phyloP scores from a whole-genome alignment of 805 yeast species.

The Yamadazyma insecticola region DNA sequence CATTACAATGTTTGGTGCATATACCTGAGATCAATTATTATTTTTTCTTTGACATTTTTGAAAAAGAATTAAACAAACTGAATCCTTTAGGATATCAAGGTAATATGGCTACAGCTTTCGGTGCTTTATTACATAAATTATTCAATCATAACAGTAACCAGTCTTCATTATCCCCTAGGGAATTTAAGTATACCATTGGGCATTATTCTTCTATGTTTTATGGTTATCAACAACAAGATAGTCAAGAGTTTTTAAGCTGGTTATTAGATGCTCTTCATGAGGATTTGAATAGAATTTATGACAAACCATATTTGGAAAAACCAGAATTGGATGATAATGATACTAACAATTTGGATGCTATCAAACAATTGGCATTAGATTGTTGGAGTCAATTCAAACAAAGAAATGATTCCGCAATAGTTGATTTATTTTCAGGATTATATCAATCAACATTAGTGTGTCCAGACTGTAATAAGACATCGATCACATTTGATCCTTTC shows the following conservation, averaged over 20 bases:
- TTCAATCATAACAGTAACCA: slow-evolving; percentile 28
- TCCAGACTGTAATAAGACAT: slow-evolving; percentile 74
- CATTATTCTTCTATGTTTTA: slow-evolving; percentile 72
- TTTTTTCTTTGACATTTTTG: slow-evolving; percentile 58
- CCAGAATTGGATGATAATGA: slow-evolving; percentile 73
- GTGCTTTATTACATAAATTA: slow-evolving; percentile 55
- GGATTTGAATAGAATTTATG: slow-evolving; percentile 75
- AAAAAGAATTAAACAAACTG: slow-evolving; percentile 60
- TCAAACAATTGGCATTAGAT: slow-evolving; percentile 59
- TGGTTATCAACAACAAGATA: slow-evolving; percentile 85
- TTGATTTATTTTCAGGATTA: slow-evolving; percentile 84
- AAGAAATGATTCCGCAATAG: slow-evolving; percentile 80
- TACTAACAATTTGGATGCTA: slow-evolving; percentile 46
- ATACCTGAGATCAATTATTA: slow-evolving; percentile 78
- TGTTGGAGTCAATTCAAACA: slow-evolving; percentile 79
- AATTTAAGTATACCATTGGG: slow-evolving; percentile 76
- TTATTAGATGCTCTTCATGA: slow-evolving; percentile 87
- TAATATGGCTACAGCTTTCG: slow-evolving; percentile 74
- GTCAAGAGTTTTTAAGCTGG: slow-evolving; percentile 89
- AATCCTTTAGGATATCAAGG: slow-evolving; percentile 90
- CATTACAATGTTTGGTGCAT: slow-evolving; percentile 83
- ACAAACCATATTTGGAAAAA: slow-evolving; percentile 85
- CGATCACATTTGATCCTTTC: slow-evolving; percentile 91
- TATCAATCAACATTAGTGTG: slow-evolving; percentile 88
- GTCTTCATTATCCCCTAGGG: slow-evolving; percentile 53